These are phyloP conservation scores for Ettlia oleoabundans DNA, from an alignment of 139 green algal genomes.

Conservation along the genomic window DNA sequence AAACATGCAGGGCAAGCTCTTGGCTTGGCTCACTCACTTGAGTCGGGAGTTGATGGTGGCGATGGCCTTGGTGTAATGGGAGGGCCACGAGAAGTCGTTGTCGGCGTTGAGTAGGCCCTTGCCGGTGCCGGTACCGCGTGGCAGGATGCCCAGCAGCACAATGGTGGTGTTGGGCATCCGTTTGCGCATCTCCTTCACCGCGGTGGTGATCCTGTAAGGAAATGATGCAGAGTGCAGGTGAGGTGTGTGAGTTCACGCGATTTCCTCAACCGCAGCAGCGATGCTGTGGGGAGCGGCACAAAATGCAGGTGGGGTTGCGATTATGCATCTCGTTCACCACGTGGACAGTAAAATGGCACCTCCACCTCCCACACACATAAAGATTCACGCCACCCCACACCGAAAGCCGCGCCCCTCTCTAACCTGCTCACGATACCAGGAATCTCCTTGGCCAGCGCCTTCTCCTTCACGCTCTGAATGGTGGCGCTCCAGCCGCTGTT, in stretches of 20 bases:
- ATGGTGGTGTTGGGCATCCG: not conserved
- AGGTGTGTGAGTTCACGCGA: no score
- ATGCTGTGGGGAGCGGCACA: no score
- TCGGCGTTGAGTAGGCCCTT: not conserved
- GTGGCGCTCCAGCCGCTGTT: constrained; percentile 15
- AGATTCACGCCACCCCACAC: no score
- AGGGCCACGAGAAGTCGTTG: constrained; percentile 13
- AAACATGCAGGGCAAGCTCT: not conserved
- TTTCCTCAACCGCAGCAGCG: no score
- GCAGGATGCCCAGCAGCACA: constrained; percentile 18
- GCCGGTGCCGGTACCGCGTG: constrained; percentile 18
- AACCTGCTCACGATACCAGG: constrained; percentile 10
- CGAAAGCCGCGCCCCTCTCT: no score
- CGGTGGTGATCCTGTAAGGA: constrained; percentile 1
- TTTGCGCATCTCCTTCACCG: constrained; percentile 4
- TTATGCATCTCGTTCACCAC: no score
- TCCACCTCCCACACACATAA: no score
- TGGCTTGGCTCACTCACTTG: not conserved
- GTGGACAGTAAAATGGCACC: no score
- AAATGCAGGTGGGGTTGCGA: no score
- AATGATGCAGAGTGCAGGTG: no score
- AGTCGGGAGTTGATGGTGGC: not conserved
- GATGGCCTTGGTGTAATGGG: constrained; percentile 16
- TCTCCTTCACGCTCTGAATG: not conserved
- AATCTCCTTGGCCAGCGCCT: not conserved